Percentiles rank a stretch among this genome's conserved stretches.
Conservation (phyloP, 2,329 filamentous ascomycete genomes). For the Monosporascus sp. region DNA sequence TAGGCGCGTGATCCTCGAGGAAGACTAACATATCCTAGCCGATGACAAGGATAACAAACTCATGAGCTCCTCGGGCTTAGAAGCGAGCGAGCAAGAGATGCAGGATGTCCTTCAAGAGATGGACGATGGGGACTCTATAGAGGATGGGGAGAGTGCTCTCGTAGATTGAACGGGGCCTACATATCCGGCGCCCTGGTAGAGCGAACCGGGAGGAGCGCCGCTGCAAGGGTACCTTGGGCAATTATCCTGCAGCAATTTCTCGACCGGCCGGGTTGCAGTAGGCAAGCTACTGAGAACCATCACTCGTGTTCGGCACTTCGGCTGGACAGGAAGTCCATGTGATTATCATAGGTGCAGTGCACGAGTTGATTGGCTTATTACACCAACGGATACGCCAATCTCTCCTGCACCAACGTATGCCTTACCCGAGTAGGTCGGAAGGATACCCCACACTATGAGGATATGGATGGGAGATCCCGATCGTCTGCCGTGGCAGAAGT, state of each 20-base stretch:
- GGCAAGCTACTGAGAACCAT: too few species aligned
- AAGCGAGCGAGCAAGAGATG: slow-evolving; percentile 58
- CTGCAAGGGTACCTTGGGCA: neutral
- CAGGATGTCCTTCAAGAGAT: slow-evolving; percentile 44
- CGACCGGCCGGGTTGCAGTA: neutral
- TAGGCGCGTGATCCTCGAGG: slow-evolving; percentile 1
- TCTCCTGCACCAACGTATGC: too few species aligned
- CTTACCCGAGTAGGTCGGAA: too few species aligned
- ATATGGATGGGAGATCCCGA: too few species aligned
- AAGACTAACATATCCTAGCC: slow-evolving; percentile 36
- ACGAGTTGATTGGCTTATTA: too few species aligned
- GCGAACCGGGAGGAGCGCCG: neutral
- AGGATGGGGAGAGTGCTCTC: slow-evolving; percentile 4
- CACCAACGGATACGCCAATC: too few species aligned
- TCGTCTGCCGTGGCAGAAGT: too few species aligned
- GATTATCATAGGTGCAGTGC: too few species aligned
- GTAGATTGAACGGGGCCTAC: slow-evolving; percentile 4
- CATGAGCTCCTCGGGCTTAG: slow-evolving; percentile 62
- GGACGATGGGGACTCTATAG: slow-evolving; percentile 29
- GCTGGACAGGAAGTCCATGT: neutral
- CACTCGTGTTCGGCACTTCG: neutral
- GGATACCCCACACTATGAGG: too few species aligned
- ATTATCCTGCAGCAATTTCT: slow-evolving; percentile 1
- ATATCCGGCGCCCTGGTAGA: neutral
- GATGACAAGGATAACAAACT: slow-evolving; percentile 63